Base-by-base conservation (phyloP, 257 asterid species). In the Nemophila menziesii region DNA sequence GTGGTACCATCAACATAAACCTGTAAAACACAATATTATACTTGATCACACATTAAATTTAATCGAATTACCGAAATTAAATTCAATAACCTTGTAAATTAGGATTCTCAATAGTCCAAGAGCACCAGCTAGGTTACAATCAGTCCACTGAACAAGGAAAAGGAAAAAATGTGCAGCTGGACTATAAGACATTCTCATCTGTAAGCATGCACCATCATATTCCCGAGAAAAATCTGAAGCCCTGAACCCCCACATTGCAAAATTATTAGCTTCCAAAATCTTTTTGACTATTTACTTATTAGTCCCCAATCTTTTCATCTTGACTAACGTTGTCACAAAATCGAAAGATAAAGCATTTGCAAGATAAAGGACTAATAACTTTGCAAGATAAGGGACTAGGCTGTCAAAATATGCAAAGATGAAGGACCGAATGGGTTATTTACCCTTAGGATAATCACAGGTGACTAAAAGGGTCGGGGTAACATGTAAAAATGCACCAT, bases 1-100 rank as follows among this genome's bases (percentile, higher is more conserved):
- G 95, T 83, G 62, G 95, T 80, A 60, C 95, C 97, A 59, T 89
- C 97, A 53, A 69, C 89, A 37, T 84, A 89, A 22, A 89, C 97
- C 97, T 89, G 63, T 18, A 46, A n/a, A 39, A 48, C n/a, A 45
- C 36, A 55, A 49, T n/a, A 37, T 37, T 2, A 36, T 13, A 22
- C 29, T 33, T 20, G n/a, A 7, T 39, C 1, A 2, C 26, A 21
- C 10, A 0, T 20, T 16, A 12, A 39, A 40, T 48, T 26, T 12
- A 43, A 46, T 27, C 23, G 48, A 48, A 46, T 20, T 51, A 37
- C 44, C 27, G 3, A 16, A 22, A 16, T 19, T 11, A 20, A 18
- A 0, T 48, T n/a, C 24, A 22, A 39, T 17, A 11, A 84, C 97
- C 93, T 84, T 89, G 60, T 89, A 89, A 52, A 84, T 84, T 23